Base-by-base conservation (phyloP, 2,329 filamentous ascomycete genomes). In the Ophiostoma tasmaniense region DNA sequence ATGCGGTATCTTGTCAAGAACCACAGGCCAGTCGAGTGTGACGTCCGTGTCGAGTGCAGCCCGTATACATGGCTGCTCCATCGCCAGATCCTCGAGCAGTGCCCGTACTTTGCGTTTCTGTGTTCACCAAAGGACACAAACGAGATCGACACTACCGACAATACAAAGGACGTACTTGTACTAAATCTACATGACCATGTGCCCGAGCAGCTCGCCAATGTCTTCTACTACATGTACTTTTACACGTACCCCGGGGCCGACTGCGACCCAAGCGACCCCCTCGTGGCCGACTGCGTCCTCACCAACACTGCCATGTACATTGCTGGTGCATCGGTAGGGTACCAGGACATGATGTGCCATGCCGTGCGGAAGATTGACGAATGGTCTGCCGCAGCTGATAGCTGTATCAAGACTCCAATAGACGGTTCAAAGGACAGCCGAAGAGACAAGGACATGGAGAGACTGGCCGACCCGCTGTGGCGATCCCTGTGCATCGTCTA, bases 301-400 rank as follows among this genome's bases (percentile, higher is more conserved):
- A 66, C 64, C 30, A 74, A 74, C 69, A 71, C 73, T 11, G 72
- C 73, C 66, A 71, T 73, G 70, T 78, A 72, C 71, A 67, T 77
- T 62, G 73, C 72, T 22, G 76, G 73, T 14, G 71, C 72, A 8
- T 73, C 73, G 3, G 72, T 76, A 17, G 67, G 67, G 22, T 74
- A 71, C 70, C 62, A 37, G 2, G 39, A 67, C 55, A 72, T 77
- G 74, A 76, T 75, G 73, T 66, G 68, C n/a, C 71, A 62, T 25
- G 85, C 84, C 0, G 73, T 82, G 1, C 77, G 79, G 3, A 79
- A 81, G 1, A 73, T 90, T 1, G 83, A 83, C 0, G 70, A 73
- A 10, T 72, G 30, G 65, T 65, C 45, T 17, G 17, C 42, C 30
- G 64, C 67, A 28, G 42, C 66, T n/a, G 65, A 52, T 52, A 17